Base-by-base conservation (phyloP, 495 filamentous ascomycete genomes). In the Lophium mytilinum region DNA sequence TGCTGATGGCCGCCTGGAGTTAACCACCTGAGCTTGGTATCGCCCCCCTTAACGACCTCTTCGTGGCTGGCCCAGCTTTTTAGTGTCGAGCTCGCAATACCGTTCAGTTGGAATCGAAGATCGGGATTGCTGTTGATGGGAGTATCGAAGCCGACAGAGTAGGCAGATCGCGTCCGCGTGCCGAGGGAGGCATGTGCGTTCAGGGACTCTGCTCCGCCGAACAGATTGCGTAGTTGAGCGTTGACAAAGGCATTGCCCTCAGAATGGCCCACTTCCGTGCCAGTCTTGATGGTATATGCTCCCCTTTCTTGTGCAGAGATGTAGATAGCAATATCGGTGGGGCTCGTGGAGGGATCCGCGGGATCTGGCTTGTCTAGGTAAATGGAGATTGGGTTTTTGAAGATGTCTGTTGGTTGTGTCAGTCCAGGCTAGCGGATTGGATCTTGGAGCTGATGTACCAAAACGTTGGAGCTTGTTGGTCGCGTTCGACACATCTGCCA, bases 41-140 rank as follows among this genome's bases (percentile, higher is more conserved):
- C 84, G 9, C 80, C 90, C 18, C 90, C 90, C 60, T 83, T 88
- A n/a, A 92, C 69, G 0, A 83, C 82, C 72, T 97, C 94, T 58
- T 96, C 92, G 64, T 98, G 92, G 55, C 86, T 92, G 3, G 93
- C 88, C 84, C 88, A 96, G 12, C 82, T 78, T 66, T 96, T 96
- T 58, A 89, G 80, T 3, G 88, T 93, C 10, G 85, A 81, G 59
- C 86, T 92, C 21, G 84, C 82, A 43, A 93, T 78, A 1, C 78
- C 89, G 59, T 91, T 89, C 48, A 94, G 55, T 59, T 88, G 81
- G 36, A 86, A 75, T 43, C 83, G 78, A 46, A 92, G 72, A 63
- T 93, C 83, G 0, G 93, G 92, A 71, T 95, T 86, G 66, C 85
- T 84, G 19, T 84, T 72, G 47, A 97, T 72, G 0, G 93, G 93